phyloP scores from a whole-genome alignment of 805 yeast genomes.

The Kuraishia ogatae region DNA sequence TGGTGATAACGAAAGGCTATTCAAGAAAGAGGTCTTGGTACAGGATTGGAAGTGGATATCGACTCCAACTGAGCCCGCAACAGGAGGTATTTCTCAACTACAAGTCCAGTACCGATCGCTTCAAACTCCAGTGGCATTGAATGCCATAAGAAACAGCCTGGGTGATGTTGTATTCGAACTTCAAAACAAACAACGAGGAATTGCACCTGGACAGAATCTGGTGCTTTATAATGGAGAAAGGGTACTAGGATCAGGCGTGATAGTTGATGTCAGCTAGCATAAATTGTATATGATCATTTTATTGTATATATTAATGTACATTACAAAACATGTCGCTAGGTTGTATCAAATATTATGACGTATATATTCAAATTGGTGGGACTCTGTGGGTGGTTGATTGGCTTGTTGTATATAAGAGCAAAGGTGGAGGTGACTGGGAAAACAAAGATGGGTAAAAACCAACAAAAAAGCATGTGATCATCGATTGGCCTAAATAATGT shows the following conservation, averaged over 20 bases:
- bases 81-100: constrained; percentile 16
- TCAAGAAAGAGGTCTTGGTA: constrained; percentile 31
- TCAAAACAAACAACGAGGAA: constrained; percentile 46
- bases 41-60: constrained; percentile 42
- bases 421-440: no score
- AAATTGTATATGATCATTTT: no score
- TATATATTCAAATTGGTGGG: no score
- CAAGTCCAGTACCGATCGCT: constrained; percentile 67
- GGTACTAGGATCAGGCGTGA: constrained; percentile 60
- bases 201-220: constrained; percentile 85
- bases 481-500: no score
- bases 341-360: no score
- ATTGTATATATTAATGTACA: no score
- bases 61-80: background rate
- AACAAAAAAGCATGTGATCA: no score
- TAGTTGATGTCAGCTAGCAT: constrained; percentile 6
- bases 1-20: constrained; percentile 47
- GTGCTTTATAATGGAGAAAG: constrained; percentile 62
- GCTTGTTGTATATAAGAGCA: no score
- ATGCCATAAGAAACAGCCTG: constrained; percentile 6
- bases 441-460: no score
- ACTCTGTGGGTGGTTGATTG: no score
- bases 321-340: no score
- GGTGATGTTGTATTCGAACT: constrained; percentile 28
- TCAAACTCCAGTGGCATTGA: constrained; percentile 44